These are phyloP conservation scores for Arthrobotrys sphaeroides DNA, from an alignment of 2,329 filamentous ascomycete species.

Conservation along the genomic window DNA sequence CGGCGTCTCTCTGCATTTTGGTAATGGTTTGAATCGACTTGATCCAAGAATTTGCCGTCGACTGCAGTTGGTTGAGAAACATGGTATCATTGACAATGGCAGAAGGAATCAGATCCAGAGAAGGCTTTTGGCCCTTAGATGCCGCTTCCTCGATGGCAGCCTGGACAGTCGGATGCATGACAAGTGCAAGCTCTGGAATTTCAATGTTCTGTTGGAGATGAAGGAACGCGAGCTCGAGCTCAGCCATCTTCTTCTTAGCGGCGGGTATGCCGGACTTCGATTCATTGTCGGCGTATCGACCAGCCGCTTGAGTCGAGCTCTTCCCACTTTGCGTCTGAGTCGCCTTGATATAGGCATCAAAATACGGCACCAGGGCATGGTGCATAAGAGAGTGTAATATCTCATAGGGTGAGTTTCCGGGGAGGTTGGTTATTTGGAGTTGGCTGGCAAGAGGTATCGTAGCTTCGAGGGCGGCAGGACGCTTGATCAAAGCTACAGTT, in stretches of 20 bases:
- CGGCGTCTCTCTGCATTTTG: slow-evolving; percentile 86
- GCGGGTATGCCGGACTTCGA: slow-evolving; percentile 76
- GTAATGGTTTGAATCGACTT: slow-evolving; percentile 97
- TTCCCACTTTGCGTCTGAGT: slow-evolving; percentile 68
- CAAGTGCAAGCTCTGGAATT: slow-evolving; percentile 88
- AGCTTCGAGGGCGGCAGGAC: slow-evolving; percentile 85
- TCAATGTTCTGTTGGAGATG: slow-evolving; percentile 98
- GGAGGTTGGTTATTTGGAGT: slow-evolving; percentile 91
- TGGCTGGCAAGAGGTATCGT: slow-evolving; percentile 83
- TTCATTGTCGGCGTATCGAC: slow-evolving; percentile 64
- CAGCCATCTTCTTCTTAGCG: slow-evolving; percentile 96
- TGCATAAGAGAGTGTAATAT: slow-evolving; percentile 91
- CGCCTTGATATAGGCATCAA: slow-evolving; percentile 91
- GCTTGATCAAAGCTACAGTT: slow-evolving; percentile 89
- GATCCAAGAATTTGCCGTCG: slow-evolving; percentile 96
- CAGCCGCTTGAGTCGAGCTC: slow-evolving; percentile 65
- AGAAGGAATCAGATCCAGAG: slow-evolving; percentile 79
- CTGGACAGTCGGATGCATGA: slow-evolving; percentile 88
- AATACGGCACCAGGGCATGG: slow-evolving; percentile 91
- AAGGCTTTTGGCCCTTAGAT: slow-evolving; percentile 72
- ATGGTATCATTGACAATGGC: slow-evolving; percentile 84
- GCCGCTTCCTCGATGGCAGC: slow-evolving; percentile 81
- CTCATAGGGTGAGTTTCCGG: slow-evolving; percentile 87
- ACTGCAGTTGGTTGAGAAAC: slow-evolving; percentile 92
- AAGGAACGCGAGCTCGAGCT: slow-evolving; percentile 86